phyloP scores from a whole-genome alignment of 2,329 filamentous ascomycete species.

The Calonectria pseudoturangicola region DNA sequence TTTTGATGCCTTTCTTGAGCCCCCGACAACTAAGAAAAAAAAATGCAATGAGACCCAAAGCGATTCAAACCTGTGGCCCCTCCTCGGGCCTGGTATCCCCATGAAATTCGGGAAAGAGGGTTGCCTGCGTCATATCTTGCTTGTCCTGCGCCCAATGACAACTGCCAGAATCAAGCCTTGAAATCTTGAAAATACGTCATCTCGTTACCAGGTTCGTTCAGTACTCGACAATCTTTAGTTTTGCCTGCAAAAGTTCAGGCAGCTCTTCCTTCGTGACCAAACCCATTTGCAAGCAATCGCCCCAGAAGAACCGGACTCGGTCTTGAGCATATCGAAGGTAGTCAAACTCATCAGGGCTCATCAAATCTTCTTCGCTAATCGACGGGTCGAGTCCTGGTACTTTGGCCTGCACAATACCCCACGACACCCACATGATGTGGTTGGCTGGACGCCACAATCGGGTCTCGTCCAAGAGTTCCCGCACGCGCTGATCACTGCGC shows the following conservation, averaged over 20 bases:
- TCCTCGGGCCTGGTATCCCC: conserved; percentile 13
- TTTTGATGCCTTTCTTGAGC: background rate
- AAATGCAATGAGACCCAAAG: background rate
- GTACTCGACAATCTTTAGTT: conserved; percentile 82
- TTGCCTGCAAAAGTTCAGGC: conserved; percentile 77
- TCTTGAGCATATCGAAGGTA: conserved; percentile 95
- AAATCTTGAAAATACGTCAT: conserved; percentile 22
- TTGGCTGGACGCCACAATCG: conserved; percentile 91
- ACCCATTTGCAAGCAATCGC: conserved; percentile 87
- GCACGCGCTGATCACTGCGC: conserved; percentile 79
- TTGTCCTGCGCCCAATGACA: background rate
- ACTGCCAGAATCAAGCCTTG: background rate
- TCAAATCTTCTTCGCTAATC: conserved; percentile 57
- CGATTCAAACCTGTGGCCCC: conserved; percentile 3
- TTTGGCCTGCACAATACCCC: conserved; percentile 97
- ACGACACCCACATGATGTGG: conserved; percentile 93
- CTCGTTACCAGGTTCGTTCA: conserved; percentile 57
- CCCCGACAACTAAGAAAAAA: conserved; percentile 13
- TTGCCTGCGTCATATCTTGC: conserved; percentile 17
- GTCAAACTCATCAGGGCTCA: conserved; percentile 83
- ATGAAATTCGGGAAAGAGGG: conserved; percentile 7
- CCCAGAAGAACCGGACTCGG: conserved; percentile 94
- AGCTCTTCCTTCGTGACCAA: conserved; percentile 85
- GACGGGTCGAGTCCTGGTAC: conserved; percentile 80
- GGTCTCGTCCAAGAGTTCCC: conserved; percentile 84